phyloP scores from a whole-genome alignment of 768 basidiomycete genomes.

The Clathrus columnatus region DNA sequence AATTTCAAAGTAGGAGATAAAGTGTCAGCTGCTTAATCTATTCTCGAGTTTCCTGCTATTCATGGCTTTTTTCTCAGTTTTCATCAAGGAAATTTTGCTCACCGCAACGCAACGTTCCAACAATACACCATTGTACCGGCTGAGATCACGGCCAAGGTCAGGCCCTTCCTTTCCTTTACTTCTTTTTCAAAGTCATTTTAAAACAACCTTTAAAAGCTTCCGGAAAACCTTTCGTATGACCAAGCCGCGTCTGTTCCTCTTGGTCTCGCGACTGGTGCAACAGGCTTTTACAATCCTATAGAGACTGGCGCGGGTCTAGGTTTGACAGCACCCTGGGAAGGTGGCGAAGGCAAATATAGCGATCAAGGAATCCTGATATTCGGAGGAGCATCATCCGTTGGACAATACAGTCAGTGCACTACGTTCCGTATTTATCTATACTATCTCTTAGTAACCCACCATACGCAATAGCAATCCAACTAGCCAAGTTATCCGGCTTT shows the following conservation, averaged over 20 bases:
- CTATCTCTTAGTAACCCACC: neutral
- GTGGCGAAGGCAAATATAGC: constrained; percentile 31
- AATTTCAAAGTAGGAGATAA: constrained; percentile 42
- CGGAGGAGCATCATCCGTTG: constrained; percentile 41
- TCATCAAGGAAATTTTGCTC: constrained; percentile 29
- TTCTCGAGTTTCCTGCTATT: neutral
- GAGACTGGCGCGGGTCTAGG: constrained; percentile 25
- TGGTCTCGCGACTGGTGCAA: constrained; percentile 39
- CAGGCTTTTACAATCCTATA: constrained; percentile 38
- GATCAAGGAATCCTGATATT: constrained; percentile 38
- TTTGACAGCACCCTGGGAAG: constrained; percentile 30
- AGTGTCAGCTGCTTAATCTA: constrained; percentile 33
- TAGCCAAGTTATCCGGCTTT: constrained; percentile 34
- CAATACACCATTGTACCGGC: constrained; percentile 35
- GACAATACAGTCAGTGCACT: constrained; percentile 35
- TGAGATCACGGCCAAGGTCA: constrained; percentile 33
- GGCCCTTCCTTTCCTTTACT: neutral
- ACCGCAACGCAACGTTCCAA: constrained; percentile 29
- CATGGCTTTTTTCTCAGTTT: constrained; percentile 12
- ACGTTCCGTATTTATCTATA: neutral
- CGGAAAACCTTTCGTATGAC: constrained; percentile 37
- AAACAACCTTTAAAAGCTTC: constrained; percentile 27
- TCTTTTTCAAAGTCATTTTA: neutral
- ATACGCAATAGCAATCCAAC: constrained; percentile 34
- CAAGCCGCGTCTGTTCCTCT: constrained; percentile 41